Evolutionary conservation across 2,329 filamentous ascomycete genomes (phyloP).

Genomic region (Fusarium nurragi): DNA sequence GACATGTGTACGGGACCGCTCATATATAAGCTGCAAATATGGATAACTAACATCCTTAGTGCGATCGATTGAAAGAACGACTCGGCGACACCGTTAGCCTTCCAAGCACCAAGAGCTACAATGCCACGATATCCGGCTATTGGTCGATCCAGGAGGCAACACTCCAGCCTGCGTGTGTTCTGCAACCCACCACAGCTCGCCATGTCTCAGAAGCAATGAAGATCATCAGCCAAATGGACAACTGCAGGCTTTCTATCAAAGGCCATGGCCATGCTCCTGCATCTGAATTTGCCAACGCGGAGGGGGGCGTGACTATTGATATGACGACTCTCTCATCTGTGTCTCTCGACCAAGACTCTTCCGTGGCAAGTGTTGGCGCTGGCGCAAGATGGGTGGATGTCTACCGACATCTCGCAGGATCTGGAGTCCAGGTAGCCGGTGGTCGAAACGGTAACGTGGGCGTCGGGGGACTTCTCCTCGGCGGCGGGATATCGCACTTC

Average conservation of each 20-base stretch:
- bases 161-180: neutral
- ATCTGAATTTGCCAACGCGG: conserved; percentile 2
- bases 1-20: neutral
- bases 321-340: neutral
- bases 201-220: neutral
- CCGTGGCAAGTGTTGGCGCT: neutral
- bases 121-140: neutral
- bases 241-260: neutral
- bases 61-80: rapidly evolving
- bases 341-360: neutral
- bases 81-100: neutral
- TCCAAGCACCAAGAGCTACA: neutral
- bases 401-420: neutral
- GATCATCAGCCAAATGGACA: neutral
- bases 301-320: conserved; percentile 7
- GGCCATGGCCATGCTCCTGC: conserved; percentile 7
- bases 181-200: neutral
- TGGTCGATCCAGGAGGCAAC: neutral
- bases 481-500: conserved; percentile 11
- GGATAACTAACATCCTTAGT: neutral
- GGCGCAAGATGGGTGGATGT: conserved; percentile 12
- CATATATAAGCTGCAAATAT: rapidly evolving
- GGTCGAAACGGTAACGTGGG: conserved; percentile 9
- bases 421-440: neutral
- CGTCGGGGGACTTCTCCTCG: neutral